These are phyloP conservation scores for Termitomyces titanicus DNA, from an alignment of 768 basidiomycete genomes.

Conservation along the genomic window DNA sequence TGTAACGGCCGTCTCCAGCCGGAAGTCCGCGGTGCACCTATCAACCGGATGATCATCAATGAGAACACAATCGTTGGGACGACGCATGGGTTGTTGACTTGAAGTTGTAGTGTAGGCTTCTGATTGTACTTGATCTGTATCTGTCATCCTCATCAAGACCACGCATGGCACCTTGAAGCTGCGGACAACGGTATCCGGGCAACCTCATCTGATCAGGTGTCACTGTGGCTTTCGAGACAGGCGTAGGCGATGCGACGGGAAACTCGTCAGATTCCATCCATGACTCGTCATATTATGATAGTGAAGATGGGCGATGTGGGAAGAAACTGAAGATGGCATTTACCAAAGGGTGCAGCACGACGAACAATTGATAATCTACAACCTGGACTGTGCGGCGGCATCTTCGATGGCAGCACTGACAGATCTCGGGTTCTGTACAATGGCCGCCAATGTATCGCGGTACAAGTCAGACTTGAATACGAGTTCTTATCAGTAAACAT, in stretches of 20 bases:
- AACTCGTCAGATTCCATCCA: not conserved
- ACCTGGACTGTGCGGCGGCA: conserved; percentile 43
- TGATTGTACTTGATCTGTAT: not conserved
- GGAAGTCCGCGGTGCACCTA: not conserved
- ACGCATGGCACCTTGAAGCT: not conserved
- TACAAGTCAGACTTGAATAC: conserved; percentile 50
- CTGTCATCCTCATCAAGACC: not conserved
- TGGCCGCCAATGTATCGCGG: conserved; percentile 44
- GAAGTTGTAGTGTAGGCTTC: not conserved
- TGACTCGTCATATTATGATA: too few relatives aligned
- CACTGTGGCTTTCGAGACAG: not conserved
- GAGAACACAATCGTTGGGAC: too few relatives aligned
- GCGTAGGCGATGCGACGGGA: too few relatives aligned
- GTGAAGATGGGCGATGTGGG: not conserved
- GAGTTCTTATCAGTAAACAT: conserved; percentile 4
- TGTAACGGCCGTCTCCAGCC: conserved; percentile 9
- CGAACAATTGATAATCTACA: conserved; percentile 24
- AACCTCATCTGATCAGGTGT: not conserved
- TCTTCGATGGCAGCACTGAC: conserved; percentile 40
- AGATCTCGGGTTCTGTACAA: conserved; percentile 33
- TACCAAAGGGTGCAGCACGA: not conserved
- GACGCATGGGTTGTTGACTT: too few relatives aligned
- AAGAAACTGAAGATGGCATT: not conserved
- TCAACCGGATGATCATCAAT: not conserved
- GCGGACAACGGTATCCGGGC: not conserved